Evolutionary conservation across 2,329 filamentous ascomycete species (phyloP), one percentile per base, ranked within the genome.

Genomic region (Ascochyta viciae-villosae): DNA sequence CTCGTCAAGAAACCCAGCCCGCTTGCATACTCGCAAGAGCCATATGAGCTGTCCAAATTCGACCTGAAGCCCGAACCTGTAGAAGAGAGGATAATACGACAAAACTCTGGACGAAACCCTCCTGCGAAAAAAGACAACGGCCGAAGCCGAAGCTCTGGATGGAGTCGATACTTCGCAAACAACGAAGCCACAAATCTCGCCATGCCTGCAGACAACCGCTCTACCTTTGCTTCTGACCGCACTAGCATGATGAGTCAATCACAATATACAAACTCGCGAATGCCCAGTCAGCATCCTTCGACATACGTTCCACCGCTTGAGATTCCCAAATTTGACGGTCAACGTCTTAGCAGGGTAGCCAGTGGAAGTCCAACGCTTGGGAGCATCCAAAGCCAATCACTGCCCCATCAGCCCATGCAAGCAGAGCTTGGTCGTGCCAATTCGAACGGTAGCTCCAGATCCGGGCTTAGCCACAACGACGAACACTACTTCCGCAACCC

Each of bases 121-220:
- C 57, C 63, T 22, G 54, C 46, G 5, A 61, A 58, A 16, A 65
- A 70, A 31, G 40, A 59, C 12, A 61, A 58, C 40, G 62, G 62
- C 24, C 66, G 73, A 60, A 76, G 71, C 52, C 74, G 76, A 19
- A 90, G 87, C 68, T 91, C 89, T 10, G 89, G 89, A 42, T 92
- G 89, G 89, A 91, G 90, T 73, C 80, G 85, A 49, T 92, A 91
- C 75, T 92, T 89, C 84, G 90, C 88, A 13, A 88, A 88, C 46
- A 89, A 89, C 49, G 89, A 88, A 62, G 84, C 74, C n/a, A 78
- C 76, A 5, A 76, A 78, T 51, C 69, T 78, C 6, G 74, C 87
- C 7, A 76, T 88, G 52, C 88, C 88, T 66, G 83, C 89, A 23
- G 78, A 90, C 7, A 87, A 71, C 31, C 68, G 75, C 39, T 74